These are phyloP conservation scores for Naganishia vaughanmartiniae DNA, from an alignment of 768 basidiomycete genomes.

Conservation along the genomic window DNA sequence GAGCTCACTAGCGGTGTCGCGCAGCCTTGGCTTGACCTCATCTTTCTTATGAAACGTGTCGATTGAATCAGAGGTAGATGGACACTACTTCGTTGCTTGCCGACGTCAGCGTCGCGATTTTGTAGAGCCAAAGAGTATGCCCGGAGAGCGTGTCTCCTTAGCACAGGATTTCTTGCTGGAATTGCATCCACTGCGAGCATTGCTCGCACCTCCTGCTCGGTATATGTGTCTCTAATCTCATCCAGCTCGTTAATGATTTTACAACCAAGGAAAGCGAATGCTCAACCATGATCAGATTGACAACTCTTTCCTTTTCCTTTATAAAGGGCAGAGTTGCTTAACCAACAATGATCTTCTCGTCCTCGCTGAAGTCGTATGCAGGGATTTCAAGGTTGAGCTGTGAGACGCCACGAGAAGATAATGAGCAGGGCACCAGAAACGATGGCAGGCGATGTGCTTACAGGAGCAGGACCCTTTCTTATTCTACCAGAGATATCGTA, in stretches of 20 bases:
- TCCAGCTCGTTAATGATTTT: slow-evolving; percentile 22
- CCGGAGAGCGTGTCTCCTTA: too few relatives aligned
- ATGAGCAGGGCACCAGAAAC: neutral
- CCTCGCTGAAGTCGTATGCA: slow-evolving; percentile 54
- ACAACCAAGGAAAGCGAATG: slow-evolving; percentile 21
- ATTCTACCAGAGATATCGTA: slow-evolving; percentile 87
- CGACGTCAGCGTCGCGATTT: too few relatives aligned
- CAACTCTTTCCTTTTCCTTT: slow-evolving; percentile 1
- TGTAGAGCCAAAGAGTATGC: too few relatives aligned
- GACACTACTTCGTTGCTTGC: too few relatives aligned
- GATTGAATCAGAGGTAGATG: too few relatives aligned
- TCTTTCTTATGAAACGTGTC: too few relatives aligned
- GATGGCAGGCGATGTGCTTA: slow-evolving; percentile 55
- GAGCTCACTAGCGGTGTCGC: too few relatives aligned
- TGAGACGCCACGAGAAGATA: slow-evolving; percentile 27
- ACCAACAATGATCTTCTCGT: slow-evolving; percentile 83
- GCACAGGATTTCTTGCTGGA: too few relatives aligned
- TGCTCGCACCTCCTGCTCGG: neutral
- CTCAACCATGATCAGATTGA: neutral
- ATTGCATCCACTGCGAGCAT: neutral
- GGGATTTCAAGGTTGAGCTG: slow-evolving; percentile 94
- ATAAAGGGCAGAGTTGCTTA: slow-evolving; percentile 52
- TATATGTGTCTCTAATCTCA: slow-evolving; percentile 22
- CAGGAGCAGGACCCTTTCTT: slow-evolving; percentile 93
- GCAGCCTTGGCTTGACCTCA: too few relatives aligned